Evolutionary conservation across 2,329 filamentous ascomycete genomes (phyloP).

Genomic region (Colletotrichum nymphaeae): DNA sequence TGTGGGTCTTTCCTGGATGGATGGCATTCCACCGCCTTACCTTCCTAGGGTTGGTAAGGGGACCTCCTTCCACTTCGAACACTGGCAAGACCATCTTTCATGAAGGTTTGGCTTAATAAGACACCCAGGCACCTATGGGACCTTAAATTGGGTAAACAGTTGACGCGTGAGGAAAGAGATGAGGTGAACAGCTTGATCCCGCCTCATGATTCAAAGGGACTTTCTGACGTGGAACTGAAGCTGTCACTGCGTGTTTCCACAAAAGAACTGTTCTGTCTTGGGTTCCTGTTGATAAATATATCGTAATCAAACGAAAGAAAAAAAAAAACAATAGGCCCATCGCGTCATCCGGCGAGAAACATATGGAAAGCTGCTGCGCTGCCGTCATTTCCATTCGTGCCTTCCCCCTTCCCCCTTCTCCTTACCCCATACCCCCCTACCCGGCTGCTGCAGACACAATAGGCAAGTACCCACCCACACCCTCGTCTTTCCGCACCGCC

Average conservation of each 20-base stretch:
- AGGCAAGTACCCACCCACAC: slow-evolving; percentile 32
- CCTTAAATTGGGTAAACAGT: background rate
- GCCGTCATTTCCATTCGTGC: slow-evolving; percentile 23
- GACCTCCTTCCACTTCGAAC: slow-evolving; percentile 1
- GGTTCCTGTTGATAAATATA: slow-evolving; percentile 5
- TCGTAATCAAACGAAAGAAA: slow-evolving; percentile 21
- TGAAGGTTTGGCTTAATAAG: too few relatives aligned
- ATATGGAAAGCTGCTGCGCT: background rate
- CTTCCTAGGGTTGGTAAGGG: slow-evolving; percentile 9
- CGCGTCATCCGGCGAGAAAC: slow-evolving; percentile 28
- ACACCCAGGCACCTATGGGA: too few relatives aligned
- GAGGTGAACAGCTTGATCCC: background rate
- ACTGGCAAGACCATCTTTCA: slow-evolving; percentile 17
- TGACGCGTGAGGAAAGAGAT: background rate
- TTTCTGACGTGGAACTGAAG: background rate
- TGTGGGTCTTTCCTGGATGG: slow-evolving; percentile 14
- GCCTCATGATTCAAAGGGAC: background rate
- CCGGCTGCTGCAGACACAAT: slow-evolving; percentile 29
- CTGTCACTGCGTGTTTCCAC: background rate
- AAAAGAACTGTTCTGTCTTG: background rate
- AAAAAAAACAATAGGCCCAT: slow-evolving; percentile 1
- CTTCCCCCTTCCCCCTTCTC: slow-evolving; percentile 14
- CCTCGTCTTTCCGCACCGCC: slow-evolving; percentile 31
- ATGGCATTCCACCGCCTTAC: slow-evolving; percentile 12
- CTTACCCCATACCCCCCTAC: slow-evolving; percentile 16